phyloP scores from a whole-genome alignment of 2,329 filamentous ascomycete genomes.

The Aspergillus sp. region DNA sequence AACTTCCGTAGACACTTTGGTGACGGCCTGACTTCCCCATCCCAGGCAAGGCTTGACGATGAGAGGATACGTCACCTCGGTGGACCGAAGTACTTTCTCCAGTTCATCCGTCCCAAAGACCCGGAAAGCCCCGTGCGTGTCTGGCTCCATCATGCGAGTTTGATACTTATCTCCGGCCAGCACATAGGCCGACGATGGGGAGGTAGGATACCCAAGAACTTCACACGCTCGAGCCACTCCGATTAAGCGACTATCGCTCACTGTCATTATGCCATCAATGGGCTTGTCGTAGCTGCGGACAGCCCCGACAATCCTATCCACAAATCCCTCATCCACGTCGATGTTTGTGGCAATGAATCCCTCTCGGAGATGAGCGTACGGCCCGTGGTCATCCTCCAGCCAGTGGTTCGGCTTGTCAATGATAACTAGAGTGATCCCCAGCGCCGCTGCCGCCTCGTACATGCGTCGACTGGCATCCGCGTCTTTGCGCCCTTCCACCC shows the following conservation, averaged over 20 bases:
- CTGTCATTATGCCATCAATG: background rate
- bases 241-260: background rate
- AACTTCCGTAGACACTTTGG: background rate
- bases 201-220: background rate
- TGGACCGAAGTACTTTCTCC: background rate
- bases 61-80: background rate
- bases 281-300: background rate
- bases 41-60: constrained; percentile 8
- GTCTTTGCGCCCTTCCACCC: too few relatives aligned
- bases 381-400: background rate
- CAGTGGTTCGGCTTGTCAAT: background rate
- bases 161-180: background rate
- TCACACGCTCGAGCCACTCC: background rate
- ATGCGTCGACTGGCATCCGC: background rate
- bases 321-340: background rate
- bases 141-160: background rate
- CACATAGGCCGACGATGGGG: background rate
- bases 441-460: background rate
- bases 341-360: background rate
- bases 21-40: background rate
- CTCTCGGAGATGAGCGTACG: background rate
- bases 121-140: background rate
- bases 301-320: background rate
- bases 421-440: background rate
- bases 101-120: background rate